These are phyloP conservation scores for Ophiostoma ips DNA, from an alignment of 2,329 filamentous ascomycete species.

Conservation along the genomic window DNA sequence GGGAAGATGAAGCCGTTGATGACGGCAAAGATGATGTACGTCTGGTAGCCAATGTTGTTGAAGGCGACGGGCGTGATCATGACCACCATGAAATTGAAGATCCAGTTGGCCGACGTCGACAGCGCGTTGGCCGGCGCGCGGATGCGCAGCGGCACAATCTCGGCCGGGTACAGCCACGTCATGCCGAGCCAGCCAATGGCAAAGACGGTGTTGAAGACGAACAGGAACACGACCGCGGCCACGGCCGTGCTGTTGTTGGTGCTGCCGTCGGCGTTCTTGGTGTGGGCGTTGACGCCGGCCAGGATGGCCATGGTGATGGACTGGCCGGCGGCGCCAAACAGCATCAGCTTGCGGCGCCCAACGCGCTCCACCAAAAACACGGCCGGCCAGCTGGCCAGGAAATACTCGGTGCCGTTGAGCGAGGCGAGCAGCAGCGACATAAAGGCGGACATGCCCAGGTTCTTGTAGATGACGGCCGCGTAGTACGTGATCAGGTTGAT, in stretches of 20 bases:
- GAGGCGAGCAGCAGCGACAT: constrained; percentile 13
- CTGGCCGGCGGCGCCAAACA: constrained; percentile 41
- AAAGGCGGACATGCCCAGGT: constrained; percentile 12
- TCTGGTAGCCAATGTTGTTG: constrained; percentile 35
- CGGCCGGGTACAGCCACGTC: constrained; percentile 46
- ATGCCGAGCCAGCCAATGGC: constrained; percentile 38
- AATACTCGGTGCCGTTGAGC: constrained; percentile 14
- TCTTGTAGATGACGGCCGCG: constrained; percentile 14
- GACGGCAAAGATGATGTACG: constrained; percentile 41
- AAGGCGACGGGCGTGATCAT: constrained; percentile 50
- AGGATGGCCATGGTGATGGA: constrained; percentile 39
- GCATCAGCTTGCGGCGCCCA: constrained; percentile 15
- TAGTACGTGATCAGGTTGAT: constrained; percentile 15
- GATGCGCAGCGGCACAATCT: constrained; percentile 38
- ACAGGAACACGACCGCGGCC: constrained; percentile 25
- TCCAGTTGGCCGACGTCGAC: constrained; percentile 27
- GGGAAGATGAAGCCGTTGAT: constrained; percentile 39
- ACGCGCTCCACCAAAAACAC: constrained; percentile 14
- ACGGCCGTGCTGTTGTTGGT: constrained; percentile 20
- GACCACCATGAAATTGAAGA: constrained; percentile 40
- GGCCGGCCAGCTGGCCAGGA: constrained; percentile 11
- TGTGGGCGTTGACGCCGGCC: constrained; percentile 24
- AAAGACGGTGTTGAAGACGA: constrained; percentile 40
- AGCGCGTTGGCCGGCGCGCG: constrained; percentile 45
- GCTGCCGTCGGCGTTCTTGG: constrained; percentile 2